Evolutionary conservation across 2,329 filamentous ascomycete species (phyloP), one percentile per base, ranked within the genome.

Genomic region (Penicillium sp.): DNA sequence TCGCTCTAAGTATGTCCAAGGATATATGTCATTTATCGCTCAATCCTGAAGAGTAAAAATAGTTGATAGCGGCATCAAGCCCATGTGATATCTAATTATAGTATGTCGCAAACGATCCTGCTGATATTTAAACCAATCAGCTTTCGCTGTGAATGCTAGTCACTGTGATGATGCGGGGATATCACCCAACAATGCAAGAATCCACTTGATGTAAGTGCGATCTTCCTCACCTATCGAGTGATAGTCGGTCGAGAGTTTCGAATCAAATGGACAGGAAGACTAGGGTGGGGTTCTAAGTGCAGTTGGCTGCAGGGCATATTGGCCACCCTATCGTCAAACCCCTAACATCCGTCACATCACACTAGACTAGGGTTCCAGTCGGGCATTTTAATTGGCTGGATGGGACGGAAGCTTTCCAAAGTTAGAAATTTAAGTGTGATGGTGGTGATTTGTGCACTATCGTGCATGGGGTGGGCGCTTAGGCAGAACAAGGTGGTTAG

Each of bases 391-490:
- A 54, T 60, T 66, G 62, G 61, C 17, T 42, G 19, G 6, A 55
- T 44, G 31, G 8, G 21, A 48, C 53, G 10, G 15, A 41, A 45
- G 25, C 38, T 41, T 55, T 43, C 47, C 47, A 49, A 61, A 54
- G 43, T 62, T 62, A 59, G 58, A 51, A 58, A 49, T 59, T 56
- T 58, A 55, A 43, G 53, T 55, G 65, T 67, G 65, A 67, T 60
- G 50, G 48, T 29, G 48, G 64, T 65, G 61, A 67, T 63, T 48
- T 47, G 53, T 67, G 63, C 61, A 29, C 31, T 21, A 51, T 47
- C 52, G 35, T 67, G 65, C 65, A 67, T 61, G 21, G 29, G 5
- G 49, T 57, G 51, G 65, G 65, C 65, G 65, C 65, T 55, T 66
- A 61, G 59, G 56, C 42, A 23, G 25, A 23, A 39, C 27, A 33